Evolutionary conservation across 75 land plant genomes (phyloP).

Genomic region (Pinus taeda): DNA sequence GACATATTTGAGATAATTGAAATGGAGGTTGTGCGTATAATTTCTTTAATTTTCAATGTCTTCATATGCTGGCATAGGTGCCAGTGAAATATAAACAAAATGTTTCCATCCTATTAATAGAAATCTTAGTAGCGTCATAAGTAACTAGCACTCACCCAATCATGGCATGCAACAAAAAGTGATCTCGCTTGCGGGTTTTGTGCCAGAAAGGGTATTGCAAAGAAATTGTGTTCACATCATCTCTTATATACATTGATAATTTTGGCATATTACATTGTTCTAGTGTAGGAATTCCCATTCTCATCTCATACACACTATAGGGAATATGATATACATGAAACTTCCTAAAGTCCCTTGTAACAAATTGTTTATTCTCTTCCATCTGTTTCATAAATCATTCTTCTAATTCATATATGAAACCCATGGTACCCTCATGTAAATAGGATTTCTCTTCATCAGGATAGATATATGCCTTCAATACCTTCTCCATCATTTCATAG

Average conservation of each 20-base stretch:
- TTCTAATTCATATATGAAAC: constrained; percentile 53
- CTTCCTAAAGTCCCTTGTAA: constrained; percentile 27
- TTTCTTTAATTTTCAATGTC: no score
- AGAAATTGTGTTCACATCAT: constrained; percentile 32
- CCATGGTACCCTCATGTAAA: constrained; percentile 38
- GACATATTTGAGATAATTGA: no score
- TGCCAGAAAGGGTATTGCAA: constrained; percentile 61
- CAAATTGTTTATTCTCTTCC: constrained; percentile 25
- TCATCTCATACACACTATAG: constrained; percentile 39
- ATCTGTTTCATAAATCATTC: constrained; percentile 58
- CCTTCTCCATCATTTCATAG: constrained; percentile 58
- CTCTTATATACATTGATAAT: constrained; percentile 27
- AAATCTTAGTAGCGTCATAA: not conserved
- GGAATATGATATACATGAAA: constrained; percentile 56
- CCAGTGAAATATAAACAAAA: no score
- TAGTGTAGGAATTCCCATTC: constrained; percentile 32
- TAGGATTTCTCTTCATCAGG: constrained; percentile 38
- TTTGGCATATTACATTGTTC: constrained; percentile 20
- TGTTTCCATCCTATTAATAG: no score
- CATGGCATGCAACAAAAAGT: constrained; percentile 69
- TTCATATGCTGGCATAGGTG: no score
- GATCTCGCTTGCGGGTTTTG: constrained; percentile 48
- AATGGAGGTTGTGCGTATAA: no score
- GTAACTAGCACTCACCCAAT: constrained; percentile 44
- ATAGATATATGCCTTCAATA: constrained; percentile 48